A percentile compares a stretch with the other conserved stretches of the same genome.
phyloP scores from a whole-genome alignment of 2,329 filamentous ascomycete species.

The Diplodia sapinea region DNA sequence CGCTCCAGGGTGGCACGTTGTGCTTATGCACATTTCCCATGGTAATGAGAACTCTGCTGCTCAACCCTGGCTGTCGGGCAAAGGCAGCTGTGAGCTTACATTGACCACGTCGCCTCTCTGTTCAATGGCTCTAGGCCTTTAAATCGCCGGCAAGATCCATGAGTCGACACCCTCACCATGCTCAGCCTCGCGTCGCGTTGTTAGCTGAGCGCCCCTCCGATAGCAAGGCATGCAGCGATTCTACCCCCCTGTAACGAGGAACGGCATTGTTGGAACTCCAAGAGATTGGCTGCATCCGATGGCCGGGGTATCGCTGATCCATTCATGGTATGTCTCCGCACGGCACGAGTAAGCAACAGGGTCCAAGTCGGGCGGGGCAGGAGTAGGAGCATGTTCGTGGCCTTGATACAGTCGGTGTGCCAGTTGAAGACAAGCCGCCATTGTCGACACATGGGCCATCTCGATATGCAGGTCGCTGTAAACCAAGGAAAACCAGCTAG shows the following conservation, averaged over 20 bases:
- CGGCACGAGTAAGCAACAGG: not conserved
- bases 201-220: not conserved
- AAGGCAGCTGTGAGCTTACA: slow-evolving; percentile 1
- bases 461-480: not conserved
- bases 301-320: slow-evolving; percentile 7
- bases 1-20: slow-evolving; percentile 24
- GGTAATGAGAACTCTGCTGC: slow-evolving; percentile 7
- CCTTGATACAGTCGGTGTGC: not conserved
- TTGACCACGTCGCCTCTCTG: not conserved
- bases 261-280: not conserved
- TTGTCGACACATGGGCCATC: not conserved
- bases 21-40: slow-evolving; percentile 29
- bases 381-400: not conserved
- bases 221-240: not conserved
- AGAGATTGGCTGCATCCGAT: slow-evolving; percentile 1
- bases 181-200: not conserved
- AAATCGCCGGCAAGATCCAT: not conserved
- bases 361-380: not conserved
- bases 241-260: not conserved
- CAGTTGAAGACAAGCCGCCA: not conserved
- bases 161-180: not conserved
- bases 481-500: not conserved
- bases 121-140: not conserved
- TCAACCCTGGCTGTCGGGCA: slow-evolving; percentile 15
- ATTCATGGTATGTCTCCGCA: slow-evolving; percentile 7